Percentiles rank a stretch among this genome's conserved stretches.
These are phyloP conservation scores for Ganoderma meredithae DNA, from an alignment of 1,284 basidiomycete genomes.

Conservation along the genomic window DNA sequence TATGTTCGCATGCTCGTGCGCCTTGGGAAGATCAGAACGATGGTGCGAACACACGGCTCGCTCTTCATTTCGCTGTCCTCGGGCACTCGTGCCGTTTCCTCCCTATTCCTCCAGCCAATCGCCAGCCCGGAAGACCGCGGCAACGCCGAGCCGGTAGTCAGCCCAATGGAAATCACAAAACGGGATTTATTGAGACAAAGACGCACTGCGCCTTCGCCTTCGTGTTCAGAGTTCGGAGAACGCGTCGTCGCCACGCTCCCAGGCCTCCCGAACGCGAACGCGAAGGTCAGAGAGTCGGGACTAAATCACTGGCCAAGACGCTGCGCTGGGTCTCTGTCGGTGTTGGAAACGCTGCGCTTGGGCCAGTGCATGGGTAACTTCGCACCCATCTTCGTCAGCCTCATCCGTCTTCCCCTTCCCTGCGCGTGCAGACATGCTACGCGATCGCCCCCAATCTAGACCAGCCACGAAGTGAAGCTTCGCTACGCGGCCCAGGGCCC, in stretches of 20 bases:
- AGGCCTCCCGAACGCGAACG: slow-evolving; percentile 15
- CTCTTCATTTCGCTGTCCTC: slow-evolving; percentile 32
- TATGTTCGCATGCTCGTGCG: slow-evolving; percentile 18
- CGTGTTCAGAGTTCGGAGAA: slow-evolving; percentile 9
- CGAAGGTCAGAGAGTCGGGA: slow-evolving; percentile 15
- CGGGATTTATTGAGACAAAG: slow-evolving; percentile 22
- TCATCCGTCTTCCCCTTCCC: slow-evolving; percentile 21
- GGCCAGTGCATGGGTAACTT: slow-evolving; percentile 31
- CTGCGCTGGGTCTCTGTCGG: slow-evolving; percentile 17
- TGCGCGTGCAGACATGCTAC: slow-evolving; percentile 27
- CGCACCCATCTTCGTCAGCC: slow-evolving; percentile 24
- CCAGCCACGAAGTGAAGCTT: slow-evolving; percentile 10
- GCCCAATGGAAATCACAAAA: slow-evolving; percentile 20
- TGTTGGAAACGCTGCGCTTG: slow-evolving; percentile 4
- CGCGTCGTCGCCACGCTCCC: not conserved
- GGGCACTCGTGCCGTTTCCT: slow-evolving; percentile 31
- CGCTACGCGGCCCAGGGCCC: slow-evolving; percentile 1
- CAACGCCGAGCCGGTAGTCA: slow-evolving; percentile 21
- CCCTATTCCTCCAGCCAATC: slow-evolving; percentile 11
- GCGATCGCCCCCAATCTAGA: slow-evolving; percentile 26
- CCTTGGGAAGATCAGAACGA: slow-evolving; percentile 30
- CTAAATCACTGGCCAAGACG: slow-evolving; percentile 19
- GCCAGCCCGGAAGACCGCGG: slow-evolving; percentile 25
- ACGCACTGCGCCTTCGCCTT: slow-evolving; percentile 7
- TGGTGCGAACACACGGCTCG: slow-evolving; percentile 24